Percentiles rank a stretch among this genome's conserved stretches.
These are phyloP conservation scores for Saccharomyces pastorianus DNA, from an alignment of 1,139 yeast species.

Conservation along the genomic window DNA sequence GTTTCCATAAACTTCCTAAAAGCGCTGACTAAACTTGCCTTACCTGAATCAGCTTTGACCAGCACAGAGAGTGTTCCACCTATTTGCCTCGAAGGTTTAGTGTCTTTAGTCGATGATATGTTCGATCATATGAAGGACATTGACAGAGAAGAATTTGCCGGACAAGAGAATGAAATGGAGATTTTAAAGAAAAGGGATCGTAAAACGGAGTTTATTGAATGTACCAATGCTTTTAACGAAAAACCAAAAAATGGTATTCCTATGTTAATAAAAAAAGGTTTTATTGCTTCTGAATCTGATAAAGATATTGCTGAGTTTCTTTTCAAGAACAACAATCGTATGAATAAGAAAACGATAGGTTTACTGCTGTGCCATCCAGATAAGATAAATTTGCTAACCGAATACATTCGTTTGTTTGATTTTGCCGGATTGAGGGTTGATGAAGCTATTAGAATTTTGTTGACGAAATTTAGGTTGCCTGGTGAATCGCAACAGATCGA, in stretches of 20 bases:
- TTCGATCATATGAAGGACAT: constrained; percentile 44
- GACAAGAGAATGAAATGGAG: constrained; percentile 9
- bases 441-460: constrained; percentile 77
- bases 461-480: constrained; percentile 83
- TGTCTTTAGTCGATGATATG: constrained; percentile 59
- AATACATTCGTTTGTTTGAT: constrained; percentile 66
- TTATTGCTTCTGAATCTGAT: constrained; percentile 51
- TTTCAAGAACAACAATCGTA: constrained; percentile 66
- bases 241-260: constrained; percentile 71
- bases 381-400: constrained; percentile 50
- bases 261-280: constrained; percentile 52
- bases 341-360: constrained; percentile 83
- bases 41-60: constrained; percentile 68
- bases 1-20: constrained; percentile 62
- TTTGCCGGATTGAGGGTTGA: constrained; percentile 76
- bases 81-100: constrained; percentile 76
- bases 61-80: constrained; percentile 91
- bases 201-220: constrained; percentile 65
- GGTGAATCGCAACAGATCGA: constrained; percentile 98
- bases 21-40: constrained; percentile 63
- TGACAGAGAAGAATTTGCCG: constrained; percentile 17
- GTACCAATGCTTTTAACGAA: constrained; percentile 65
- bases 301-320: constrained; percentile 68
- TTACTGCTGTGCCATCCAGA: constrained; percentile 74
- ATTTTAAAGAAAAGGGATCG: constrained; percentile 40